A percentile compares a stretch with the other conserved stretches of the same genome.
These are phyloP conservation scores for Jaltomata sinuosa DNA, from an alignment of 257 asterid species.

Conservation along the genomic window DNA sequence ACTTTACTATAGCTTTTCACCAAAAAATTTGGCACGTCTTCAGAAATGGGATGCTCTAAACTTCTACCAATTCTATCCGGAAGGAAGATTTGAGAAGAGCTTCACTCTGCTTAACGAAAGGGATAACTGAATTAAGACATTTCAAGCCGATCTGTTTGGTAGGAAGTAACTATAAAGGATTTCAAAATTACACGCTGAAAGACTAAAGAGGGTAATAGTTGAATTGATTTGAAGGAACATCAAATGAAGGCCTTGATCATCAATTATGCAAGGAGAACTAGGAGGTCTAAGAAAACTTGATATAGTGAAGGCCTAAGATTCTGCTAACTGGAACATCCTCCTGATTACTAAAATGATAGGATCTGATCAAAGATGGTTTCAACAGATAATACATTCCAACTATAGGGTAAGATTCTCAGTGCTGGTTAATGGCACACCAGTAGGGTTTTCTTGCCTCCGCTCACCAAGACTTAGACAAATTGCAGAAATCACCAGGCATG, in stretches of 20 bases:
- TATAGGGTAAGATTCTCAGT: not conserved
- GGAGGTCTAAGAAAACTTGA: not conserved
- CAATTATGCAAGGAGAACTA: not conserved
- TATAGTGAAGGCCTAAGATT: too few species aligned
- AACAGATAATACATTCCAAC: not conserved
- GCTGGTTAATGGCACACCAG: not conserved
- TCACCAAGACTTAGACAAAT: not conserved
- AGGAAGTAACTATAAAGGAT: not conserved
- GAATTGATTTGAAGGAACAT: not conserved
- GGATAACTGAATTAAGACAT: not conserved
- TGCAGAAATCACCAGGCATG: not conserved
- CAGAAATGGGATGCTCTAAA: not conserved
- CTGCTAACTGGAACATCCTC: too few species aligned
- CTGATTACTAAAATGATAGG: not conserved
- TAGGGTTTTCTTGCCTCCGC: not conserved
- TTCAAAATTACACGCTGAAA: not conserved
- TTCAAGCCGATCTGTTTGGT: not conserved
- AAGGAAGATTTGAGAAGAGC: not conserved
- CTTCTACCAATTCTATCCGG: not conserved
- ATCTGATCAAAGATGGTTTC: not conserved
- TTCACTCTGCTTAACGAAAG: not conserved
- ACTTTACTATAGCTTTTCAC: not conserved
- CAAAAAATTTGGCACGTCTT: not conserved
- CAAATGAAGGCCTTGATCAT: not conserved
- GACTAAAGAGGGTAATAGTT: not conserved